Conservation (phyloP, 1,284 basidiomycete species). For the Cerrena zonata region DNA sequence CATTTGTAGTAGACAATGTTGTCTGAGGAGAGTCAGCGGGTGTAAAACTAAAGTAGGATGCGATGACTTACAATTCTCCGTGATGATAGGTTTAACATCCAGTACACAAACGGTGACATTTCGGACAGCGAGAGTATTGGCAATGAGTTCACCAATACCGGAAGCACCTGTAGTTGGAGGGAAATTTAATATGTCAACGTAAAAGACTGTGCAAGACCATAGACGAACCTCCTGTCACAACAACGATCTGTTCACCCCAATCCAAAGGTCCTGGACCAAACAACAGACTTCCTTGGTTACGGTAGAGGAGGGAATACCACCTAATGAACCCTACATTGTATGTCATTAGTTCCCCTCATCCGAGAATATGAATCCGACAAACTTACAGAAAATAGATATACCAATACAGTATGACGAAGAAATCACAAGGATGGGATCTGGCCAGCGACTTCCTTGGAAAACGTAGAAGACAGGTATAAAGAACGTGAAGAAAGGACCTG, state of each 20-base stretch:
- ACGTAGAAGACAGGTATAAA: conserved; percentile 72
- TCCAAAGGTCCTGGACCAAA: conserved; percentile 57
- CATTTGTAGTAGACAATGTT: conserved; percentile 81
- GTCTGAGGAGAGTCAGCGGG: conserved; percentile 36
- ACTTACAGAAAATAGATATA: conserved; percentile 65
- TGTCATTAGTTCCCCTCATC: conserved; percentile 1
- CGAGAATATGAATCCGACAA: neutral
- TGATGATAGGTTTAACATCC: conserved; percentile 70
- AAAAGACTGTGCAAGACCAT: neutral
- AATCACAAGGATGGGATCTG: conserved; percentile 46
- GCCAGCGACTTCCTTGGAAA: conserved; percentile 56
- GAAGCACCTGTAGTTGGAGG: conserved; percentile 58
- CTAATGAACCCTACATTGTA: conserved; percentile 51
- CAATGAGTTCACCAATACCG: conserved; percentile 82
- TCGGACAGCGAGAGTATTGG: conserved; percentile 74
- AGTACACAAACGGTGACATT: conserved; percentile 82
- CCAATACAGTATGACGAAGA: conserved; percentile 49
- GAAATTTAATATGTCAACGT: conserved; percentile 3
- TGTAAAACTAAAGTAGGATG: neutral
- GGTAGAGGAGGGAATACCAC: conserved; percentile 66
- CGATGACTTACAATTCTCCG: conserved; percentile 60
- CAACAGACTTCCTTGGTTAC: conserved; percentile 64
- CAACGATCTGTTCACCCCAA: conserved; percentile 81
- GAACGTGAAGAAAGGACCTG: conserved; percentile 77
- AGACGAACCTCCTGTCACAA: conserved; percentile 78